These are phyloP conservation scores for Tylopilus rubrobrunneus DNA, from an alignment of 768 basidiomycete genomes.

Conservation along the genomic window DNA sequence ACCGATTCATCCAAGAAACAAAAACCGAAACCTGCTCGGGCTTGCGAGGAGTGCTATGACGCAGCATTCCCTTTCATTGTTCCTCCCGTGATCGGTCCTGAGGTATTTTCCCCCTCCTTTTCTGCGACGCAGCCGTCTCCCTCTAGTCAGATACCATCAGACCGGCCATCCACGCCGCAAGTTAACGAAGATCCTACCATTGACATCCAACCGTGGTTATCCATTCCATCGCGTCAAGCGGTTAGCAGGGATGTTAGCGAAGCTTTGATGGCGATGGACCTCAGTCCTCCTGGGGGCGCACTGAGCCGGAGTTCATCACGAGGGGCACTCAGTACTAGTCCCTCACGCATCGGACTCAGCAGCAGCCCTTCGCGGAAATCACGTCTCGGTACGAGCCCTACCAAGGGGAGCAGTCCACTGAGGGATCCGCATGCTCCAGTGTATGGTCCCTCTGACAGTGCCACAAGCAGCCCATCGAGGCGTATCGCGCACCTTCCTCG, in stretches of 20 bases:
- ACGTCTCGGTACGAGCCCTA: constrained; percentile 22
- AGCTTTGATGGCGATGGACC: constrained; percentile 40
- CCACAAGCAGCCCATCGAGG: constrained; percentile 21
- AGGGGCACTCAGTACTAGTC: constrained; percentile 15
- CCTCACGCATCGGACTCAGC: constrained; percentile 18
- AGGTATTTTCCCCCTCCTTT: constrained; percentile 1
- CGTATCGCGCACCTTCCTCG: constrained; percentile 21
- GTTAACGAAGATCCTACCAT: constrained; percentile 7
- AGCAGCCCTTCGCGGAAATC: constrained; percentile 24
- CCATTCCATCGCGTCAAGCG: constrained; percentile 23
- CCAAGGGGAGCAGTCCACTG: constrained; percentile 17
- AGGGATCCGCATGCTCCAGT: constrained; percentile 10
- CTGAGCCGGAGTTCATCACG: constrained; percentile 26
- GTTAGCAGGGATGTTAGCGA: constrained; percentile 19
- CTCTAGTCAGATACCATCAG: constrained; percentile 8
- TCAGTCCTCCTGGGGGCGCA: constrained; percentile 7
- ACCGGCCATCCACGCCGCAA: constrained; percentile 20
- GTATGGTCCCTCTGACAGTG: constrained; percentile 7
- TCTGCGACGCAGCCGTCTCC: constrained; percentile 8
- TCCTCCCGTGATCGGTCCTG: neutral
- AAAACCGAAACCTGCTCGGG: constrained; percentile 62
- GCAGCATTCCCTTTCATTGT: constrained; percentile 66
- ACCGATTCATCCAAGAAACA: constrained; percentile 43
- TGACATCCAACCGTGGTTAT: constrained; percentile 29
- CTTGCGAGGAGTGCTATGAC: constrained; percentile 85